Percentiles rank a stretch among this genome's conserved stretches.
phyloP scores from a whole-genome alignment of 495 filamentous ascomycete species.

The Podospora pseudoanserina region DNA sequence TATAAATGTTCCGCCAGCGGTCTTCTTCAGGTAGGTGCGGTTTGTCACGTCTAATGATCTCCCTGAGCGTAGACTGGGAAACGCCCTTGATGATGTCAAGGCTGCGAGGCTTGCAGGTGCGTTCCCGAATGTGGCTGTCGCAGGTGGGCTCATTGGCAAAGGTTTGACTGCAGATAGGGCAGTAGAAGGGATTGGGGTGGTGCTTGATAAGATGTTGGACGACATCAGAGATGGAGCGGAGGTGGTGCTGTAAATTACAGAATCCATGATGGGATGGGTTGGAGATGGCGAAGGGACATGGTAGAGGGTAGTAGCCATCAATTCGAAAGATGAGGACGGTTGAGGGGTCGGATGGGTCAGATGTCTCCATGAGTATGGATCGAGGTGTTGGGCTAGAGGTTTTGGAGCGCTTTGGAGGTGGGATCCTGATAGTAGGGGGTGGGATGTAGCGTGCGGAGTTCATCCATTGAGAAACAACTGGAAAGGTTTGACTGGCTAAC shows the following conservation, averaged over 20 bases:
- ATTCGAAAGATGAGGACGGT: neutral
- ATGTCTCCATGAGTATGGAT: neutral
- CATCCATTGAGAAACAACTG: neutral
- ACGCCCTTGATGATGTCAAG: neutral
- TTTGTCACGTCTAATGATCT: neutral
- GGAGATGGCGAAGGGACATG: neutral
- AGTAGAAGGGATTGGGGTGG: neutral
- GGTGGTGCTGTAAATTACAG: neutral
- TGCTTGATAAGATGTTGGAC: neutral
- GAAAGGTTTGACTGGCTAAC: neutral
- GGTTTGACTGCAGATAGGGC: neutral
- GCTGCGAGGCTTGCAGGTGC: neutral
- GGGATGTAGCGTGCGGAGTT: neutral
- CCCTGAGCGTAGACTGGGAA: neutral
- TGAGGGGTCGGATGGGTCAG: neutral
- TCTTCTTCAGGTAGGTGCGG: neutral
- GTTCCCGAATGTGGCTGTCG: neutral
- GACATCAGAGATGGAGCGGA: neutral
- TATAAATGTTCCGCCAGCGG: neutral
- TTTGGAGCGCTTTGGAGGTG: neutral
- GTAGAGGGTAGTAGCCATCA: neutral
- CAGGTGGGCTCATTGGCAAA: neutral
- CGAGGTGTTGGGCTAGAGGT: neutral
- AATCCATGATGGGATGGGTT: neutral
- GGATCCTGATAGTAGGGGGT: neutral